Evolutionary conservation across 108 stramenopile genomes (phyloP).

Genomic region (Cylindrotheca closterium): DNA sequence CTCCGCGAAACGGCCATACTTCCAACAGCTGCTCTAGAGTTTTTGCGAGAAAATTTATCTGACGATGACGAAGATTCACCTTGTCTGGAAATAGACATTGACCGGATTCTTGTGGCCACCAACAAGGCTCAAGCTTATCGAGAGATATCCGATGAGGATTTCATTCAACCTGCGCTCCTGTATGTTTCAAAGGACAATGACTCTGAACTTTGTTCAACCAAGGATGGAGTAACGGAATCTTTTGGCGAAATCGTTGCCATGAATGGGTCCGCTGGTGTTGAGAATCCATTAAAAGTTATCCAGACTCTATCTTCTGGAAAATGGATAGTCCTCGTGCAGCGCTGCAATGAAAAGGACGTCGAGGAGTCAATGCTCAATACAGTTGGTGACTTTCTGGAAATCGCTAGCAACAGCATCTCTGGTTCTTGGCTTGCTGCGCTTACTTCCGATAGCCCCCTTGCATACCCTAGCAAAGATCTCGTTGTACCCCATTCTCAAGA

Average conservation of each 20-base stretch:
- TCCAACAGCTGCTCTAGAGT: conserved; percentile 30
- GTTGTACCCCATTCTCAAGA: not conserved
- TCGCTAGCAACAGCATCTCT: conserved; percentile 1
- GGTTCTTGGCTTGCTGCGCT: conserved; percentile 5
- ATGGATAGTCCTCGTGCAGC: conserved; percentile 18
- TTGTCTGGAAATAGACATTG: conserved; percentile 11
- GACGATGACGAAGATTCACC: not conserved
- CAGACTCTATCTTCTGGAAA: conserved; percentile 16
- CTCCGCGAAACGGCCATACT: conserved; percentile 41
- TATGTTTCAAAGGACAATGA: conserved; percentile 11
- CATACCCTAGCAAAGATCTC: too few species aligned
- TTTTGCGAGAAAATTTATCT: conserved; percentile 6
- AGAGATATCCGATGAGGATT: conserved; percentile 13
- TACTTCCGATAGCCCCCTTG: too few species aligned
- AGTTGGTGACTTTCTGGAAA: conserved; percentile 19
- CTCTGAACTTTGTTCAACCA: conserved; percentile 1
- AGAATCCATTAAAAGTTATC: conserved; percentile 13
- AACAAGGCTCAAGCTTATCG: conserved; percentile 18
- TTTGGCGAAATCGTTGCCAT: conserved; percentile 24
- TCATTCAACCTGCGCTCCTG: conserved; percentile 12
- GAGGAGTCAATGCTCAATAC: conserved; percentile 21
- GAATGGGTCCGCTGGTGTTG: conserved; percentile 15
- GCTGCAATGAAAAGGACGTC: conserved; percentile 9
- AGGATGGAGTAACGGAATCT: conserved; percentile 16
- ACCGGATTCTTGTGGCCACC: conserved; percentile 28